These are phyloP conservation scores for Pseudogymnoascus sp. DNA, from an alignment of 2,329 filamentous ascomycete genomes.

Conservation along the genomic window DNA sequence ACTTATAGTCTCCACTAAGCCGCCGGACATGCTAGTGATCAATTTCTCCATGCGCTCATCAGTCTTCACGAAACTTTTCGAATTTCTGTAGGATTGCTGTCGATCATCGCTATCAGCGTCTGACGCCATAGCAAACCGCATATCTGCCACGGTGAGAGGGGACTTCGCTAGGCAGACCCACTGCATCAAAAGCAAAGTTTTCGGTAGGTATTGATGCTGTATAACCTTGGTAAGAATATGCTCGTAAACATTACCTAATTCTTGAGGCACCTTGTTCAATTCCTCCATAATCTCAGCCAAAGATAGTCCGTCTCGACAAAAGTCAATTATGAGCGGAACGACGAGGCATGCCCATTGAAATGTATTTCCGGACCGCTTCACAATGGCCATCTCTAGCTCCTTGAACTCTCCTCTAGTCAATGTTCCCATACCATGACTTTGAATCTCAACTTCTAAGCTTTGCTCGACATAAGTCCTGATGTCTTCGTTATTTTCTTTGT, in stretches of 20 bases:
- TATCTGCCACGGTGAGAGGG: slow-evolving; percentile 11
- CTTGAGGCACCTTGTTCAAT: slow-evolving; percentile 15
- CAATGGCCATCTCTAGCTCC: slow-evolving; percentile 5
- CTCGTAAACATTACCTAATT: slow-evolving; percentile 16
- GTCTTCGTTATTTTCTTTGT: slow-evolving; percentile 18
- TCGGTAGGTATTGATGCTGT: slow-evolving; percentile 6
- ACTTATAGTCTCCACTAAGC: slow-evolving; percentile 19
- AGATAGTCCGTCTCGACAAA: background rate
- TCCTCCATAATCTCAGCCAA: slow-evolving; percentile 7
- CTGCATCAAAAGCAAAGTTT: slow-evolving; percentile 16
- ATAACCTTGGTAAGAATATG: slow-evolving; percentile 16
- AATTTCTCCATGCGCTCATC: slow-evolving; percentile 19
- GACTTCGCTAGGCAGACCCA: slow-evolving; percentile 13
- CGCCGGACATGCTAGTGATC: slow-evolving; percentile 19
- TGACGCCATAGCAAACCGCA: slow-evolving; percentile 6
- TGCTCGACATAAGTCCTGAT: slow-evolving; percentile 15
- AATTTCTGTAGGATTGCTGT: background rate
- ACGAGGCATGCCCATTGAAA: slow-evolving; percentile 20
- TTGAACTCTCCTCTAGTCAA: too few relatives aligned
- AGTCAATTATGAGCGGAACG: slow-evolving; percentile 11
- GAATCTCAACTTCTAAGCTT: too few relatives aligned
- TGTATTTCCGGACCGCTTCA: slow-evolving; percentile 13
- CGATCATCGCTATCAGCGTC: background rate
- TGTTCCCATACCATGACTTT: too few relatives aligned
- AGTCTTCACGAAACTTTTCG: slow-evolving; percentile 12